Conservation (phyloP, 106 monocot species). For the Gastrodia elata region DNA sequence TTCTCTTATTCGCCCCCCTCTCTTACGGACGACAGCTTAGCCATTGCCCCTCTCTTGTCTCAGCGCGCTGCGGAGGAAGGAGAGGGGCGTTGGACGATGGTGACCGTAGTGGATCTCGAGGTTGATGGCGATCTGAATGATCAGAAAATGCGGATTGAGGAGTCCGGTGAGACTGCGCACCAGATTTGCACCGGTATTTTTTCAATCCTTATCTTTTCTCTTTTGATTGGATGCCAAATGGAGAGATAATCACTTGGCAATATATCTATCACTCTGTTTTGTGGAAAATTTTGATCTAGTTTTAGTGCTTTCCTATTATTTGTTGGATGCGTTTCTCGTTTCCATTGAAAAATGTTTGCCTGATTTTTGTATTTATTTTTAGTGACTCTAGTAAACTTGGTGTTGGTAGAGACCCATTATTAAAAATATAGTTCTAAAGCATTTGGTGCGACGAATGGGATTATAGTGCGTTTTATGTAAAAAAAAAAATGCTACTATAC, state of each 20-base stretch:
- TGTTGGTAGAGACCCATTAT: not conserved
- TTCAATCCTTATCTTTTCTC: not conserved
- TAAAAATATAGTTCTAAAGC: too few species aligned
- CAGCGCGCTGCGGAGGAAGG: not conserved
- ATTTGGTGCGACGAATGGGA: too few species aligned
- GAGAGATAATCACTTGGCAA: not conserved
- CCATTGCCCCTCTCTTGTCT: not conserved
- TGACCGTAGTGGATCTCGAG: constrained; percentile 4
- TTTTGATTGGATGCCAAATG: not conserved
- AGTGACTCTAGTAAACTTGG: not conserved
- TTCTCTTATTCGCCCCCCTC: not conserved
- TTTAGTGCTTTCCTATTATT: too few species aligned
- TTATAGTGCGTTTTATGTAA: too few species aligned
- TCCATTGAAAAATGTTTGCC: not conserved
- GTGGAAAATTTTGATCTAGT: not conserved
- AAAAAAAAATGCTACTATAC: too few species aligned
- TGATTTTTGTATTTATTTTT: not conserved
- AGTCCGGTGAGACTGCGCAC: constrained; percentile 66
- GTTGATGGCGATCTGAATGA: constrained; percentile 8
- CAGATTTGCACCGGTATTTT: constrained; percentile 64
- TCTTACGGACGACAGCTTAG: not conserved
- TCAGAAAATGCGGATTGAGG: constrained; percentile 9
- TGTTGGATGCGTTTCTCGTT: not conserved
- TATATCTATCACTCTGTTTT: not conserved
- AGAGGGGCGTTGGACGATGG: not conserved